Evolutionary conservation across 305 asterid genomes (phyloP).

Genomic region (Coffea humblotiana): DNA sequence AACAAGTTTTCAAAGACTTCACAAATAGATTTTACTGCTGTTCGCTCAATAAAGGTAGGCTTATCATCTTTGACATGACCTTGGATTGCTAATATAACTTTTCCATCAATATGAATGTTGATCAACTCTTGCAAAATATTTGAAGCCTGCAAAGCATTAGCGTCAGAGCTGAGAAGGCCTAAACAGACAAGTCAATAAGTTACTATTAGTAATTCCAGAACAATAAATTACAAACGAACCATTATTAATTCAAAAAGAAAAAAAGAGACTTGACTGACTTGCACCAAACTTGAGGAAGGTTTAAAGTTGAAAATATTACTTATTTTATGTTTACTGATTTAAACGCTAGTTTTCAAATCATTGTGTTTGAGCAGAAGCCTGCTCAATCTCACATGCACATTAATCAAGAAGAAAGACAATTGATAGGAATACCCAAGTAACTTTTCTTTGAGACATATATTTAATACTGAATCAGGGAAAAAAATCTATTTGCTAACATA

Average conservation of each 20-base stretch:
- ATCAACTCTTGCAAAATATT: slow-evolving; percentile 62
- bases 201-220: slow-evolving; percentile 3
- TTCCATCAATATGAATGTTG: slow-evolving; percentile 54
- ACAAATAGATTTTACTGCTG: slow-evolving; percentile 49
- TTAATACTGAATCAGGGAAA: not conserved
- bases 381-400: slow-evolving; percentile 1
- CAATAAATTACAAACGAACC: not conserved
- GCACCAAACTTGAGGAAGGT: not conserved
- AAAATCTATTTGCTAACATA: no score
- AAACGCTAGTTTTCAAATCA: not conserved
- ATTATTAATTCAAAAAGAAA: not conserved
- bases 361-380: not conserved
- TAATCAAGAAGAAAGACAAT: not conserved
- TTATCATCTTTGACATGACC: slow-evolving; percentile 43
- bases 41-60: slow-evolving; percentile 34
- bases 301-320: not conserved
- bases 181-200: slow-evolving; percentile 19
- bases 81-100: slow-evolving; percentile 34
- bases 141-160: slow-evolving; percentile 56
- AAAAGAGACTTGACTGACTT: not conserved
- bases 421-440: not conserved
- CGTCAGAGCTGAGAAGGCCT: slow-evolving; percentile 68
- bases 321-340: not conserved
- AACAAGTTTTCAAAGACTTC: slow-evolving; percentile 51
- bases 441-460: not conserved